Percentiles rank a stretch among this genome's conserved stretches.
phyloP scores from a whole-genome alignment of 805 yeast species.

The Yamadazyma nakazawae region DNA sequence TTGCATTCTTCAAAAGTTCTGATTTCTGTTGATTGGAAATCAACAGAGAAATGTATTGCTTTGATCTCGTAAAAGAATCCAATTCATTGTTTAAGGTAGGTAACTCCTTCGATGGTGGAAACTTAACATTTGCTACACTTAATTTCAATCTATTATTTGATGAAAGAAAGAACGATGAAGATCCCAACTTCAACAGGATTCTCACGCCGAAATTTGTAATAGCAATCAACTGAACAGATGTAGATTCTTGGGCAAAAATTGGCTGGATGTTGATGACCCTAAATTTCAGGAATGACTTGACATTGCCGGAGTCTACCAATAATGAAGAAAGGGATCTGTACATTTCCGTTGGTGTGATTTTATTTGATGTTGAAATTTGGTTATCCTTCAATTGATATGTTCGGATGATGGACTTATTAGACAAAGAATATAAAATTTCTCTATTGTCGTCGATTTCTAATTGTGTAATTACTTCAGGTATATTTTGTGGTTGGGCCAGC shows the following conservation, averaged over 20 bases:
- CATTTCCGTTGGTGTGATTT: conserved; percentile 44
- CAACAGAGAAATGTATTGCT: conserved; percentile 38
- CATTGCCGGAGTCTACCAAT: conserved; percentile 53
- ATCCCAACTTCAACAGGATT: conserved; percentile 54
- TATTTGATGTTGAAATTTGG: conserved; percentile 26
- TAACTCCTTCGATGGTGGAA: conserved; percentile 58
- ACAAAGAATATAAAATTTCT: conserved; percentile 73
- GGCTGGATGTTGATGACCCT: conserved; percentile 61
- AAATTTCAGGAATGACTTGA: conserved; percentile 47
- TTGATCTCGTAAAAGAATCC: conserved; percentile 39
- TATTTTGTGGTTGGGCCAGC: conserved; percentile 11
- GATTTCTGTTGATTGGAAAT: conserved; percentile 43
- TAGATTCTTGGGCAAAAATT: conserved; percentile 62
- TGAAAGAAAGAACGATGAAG: conserved; percentile 15
- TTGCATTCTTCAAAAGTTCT: conserved; percentile 58
- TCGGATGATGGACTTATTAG: conserved; percentile 77
- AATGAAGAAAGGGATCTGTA: conserved; percentile 48
- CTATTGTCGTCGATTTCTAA: conserved; percentile 75
- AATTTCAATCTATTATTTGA: conserved; percentile 25
- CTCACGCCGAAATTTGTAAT: conserved; percentile 83
- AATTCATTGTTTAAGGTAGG: conserved; percentile 39
- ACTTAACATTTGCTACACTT: conserved; percentile 48
- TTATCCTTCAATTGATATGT: conserved; percentile 61
- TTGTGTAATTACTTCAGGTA: conserved; percentile 60
- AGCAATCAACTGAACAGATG: conserved; percentile 70